phyloP scores from a whole-genome alignment of 257 asterid species.

The Solanum tarijense region DNA sequence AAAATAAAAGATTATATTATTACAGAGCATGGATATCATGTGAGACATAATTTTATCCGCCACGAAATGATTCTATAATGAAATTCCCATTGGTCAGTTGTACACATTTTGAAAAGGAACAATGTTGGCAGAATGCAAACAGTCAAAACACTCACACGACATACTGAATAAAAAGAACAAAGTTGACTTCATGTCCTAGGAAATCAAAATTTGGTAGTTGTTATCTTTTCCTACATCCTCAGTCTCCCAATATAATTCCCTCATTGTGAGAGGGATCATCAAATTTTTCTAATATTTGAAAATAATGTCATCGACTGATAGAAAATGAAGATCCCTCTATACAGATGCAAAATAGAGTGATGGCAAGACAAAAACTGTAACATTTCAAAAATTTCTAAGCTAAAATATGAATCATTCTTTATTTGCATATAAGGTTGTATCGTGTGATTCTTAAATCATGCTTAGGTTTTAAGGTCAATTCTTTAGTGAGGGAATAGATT shows the following conservation, averaged over 20 bases:
- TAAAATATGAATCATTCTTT: too few relatives aligned
- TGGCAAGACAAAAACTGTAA: background rate
- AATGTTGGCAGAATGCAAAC: background rate
- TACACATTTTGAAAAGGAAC: background rate
- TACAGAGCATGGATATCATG: background rate
- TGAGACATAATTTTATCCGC: background rate
- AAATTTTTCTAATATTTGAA: background rate
- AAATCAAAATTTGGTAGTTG: background rate
- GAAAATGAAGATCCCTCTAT: background rate
- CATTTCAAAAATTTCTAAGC: too few relatives aligned
- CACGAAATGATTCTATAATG: background rate
- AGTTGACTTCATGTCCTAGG: background rate
- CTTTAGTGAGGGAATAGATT: too few relatives aligned
- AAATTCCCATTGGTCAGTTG: background rate
- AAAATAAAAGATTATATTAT: background rate
- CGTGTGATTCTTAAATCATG: too few relatives aligned
- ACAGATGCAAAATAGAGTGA: background rate
- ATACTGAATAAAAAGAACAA: background rate
- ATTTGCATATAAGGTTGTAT: too few relatives aligned
- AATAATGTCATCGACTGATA: background rate
- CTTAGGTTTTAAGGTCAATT: too few relatives aligned
- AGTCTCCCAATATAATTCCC: background rate
- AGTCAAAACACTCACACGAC: background rate
- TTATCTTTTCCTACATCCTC: background rate
- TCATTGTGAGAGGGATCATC: background rate